Percentiles rank a stretch among this genome's conserved stretches.
phyloP scores from a whole-genome alignment of 257 asterid species.

The Solanum virginianum region DNA sequence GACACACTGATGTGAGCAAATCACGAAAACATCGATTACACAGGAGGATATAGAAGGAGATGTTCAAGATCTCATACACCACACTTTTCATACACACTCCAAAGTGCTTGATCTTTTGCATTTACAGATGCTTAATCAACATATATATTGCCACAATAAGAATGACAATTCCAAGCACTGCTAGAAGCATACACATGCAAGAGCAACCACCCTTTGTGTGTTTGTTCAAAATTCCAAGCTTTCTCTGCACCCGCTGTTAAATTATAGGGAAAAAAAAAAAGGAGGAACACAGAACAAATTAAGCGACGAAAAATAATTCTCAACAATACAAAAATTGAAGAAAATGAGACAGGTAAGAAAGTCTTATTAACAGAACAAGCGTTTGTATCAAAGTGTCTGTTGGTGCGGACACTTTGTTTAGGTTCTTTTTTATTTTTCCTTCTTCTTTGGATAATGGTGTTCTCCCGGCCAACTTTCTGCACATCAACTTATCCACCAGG shows the following conservation, averaged over 20 bases:
- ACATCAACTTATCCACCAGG: background rate
- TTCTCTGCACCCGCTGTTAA: slow-evolving; percentile 61
- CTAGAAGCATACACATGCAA: slow-evolving; percentile 54
- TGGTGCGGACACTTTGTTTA: background rate
- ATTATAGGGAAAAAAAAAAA: background rate
- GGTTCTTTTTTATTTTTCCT: background rate
- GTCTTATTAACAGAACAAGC: background rate
- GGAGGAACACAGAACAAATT: background rate
- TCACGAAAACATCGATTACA: background rate
- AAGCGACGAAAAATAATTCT: background rate
- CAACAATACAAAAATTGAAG: background rate
- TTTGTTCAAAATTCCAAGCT: slow-evolving; percentile 67
- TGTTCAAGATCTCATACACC: background rate
- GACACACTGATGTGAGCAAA: background rate
- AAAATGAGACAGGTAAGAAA: background rate
- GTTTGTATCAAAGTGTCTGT: background rate
- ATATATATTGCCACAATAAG: slow-evolving; percentile 50
- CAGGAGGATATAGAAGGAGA: background rate
- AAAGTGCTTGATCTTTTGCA: background rate
- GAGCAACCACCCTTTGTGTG: slow-evolving; percentile 89
- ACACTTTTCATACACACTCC: background rate
- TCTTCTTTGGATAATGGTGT: background rate
- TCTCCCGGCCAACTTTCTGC: background rate
- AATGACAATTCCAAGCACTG: slow-evolving; percentile 56
- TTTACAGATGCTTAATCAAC: slow-evolving; percentile 67